These are phyloP conservation scores for Dryas drummondii DNA, from an alignment of 306 rosid species.

Conservation along the genomic window DNA sequence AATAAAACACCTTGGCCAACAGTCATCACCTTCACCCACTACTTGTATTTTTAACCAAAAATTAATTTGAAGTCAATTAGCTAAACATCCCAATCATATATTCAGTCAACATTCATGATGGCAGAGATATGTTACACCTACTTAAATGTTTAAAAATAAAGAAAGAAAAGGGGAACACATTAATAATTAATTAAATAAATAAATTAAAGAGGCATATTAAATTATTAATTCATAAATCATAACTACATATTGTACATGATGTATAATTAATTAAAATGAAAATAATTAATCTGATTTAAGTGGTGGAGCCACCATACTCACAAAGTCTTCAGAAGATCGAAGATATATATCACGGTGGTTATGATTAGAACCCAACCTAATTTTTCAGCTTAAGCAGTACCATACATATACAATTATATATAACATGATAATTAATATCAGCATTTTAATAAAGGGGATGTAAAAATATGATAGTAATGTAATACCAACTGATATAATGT, in stretches of 20 bases:
- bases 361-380: conserved; percentile 5
- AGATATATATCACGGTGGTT: conserved; percentile 6
- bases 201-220: neutral
- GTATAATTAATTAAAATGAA: neutral
- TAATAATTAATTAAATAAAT: neutral
- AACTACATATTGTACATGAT: neutral
- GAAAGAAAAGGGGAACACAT: neutral
- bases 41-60: neutral
- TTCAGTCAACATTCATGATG: neutral
- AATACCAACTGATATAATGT: conserved; percentile 24
- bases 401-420: neutral
- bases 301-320: neutral
- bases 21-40: neutral
- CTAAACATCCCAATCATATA: neutral
- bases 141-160: neutral
- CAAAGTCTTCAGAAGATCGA: neutral
- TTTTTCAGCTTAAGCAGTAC: neutral
- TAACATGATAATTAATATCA: no score
- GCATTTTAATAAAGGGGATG: no score
- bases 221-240: neutral
- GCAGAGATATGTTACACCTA: neutral
- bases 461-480: conserved; percentile 21
- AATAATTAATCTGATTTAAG: neutral
- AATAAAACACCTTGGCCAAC: neutral
- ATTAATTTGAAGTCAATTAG: neutral